Evolutionary conservation across 805 yeast species (phyloP), one percentile per base, ranked within the genome.

Genomic region (Kodamaea nitidulidarum): DNA sequence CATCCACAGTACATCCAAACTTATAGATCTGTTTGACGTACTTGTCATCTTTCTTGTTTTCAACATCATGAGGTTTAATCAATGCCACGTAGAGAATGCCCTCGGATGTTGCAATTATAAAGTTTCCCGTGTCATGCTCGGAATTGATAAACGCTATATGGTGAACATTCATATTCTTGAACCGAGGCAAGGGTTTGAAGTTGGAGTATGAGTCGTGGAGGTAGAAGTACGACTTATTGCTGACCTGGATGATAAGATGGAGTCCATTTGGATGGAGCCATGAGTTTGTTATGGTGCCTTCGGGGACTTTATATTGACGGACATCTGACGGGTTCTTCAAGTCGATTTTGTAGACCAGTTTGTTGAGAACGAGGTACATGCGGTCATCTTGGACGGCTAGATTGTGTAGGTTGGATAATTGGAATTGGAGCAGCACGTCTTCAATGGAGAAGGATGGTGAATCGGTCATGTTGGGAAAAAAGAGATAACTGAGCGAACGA

Each of bases 191-290:
- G 6, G 52, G 43, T 38, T 67, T 68, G 43, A 67, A 64, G 12
- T 48, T 50, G 3, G 48, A 45, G 42, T 65, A 65, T 0, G 56
- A 43, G 14, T 51, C 50, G 43, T 66, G 61, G 31, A 67, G 47
- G 40, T 65, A 63, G 46, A 48, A 65, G 42, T 61, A 55, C 6
- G 37, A 44, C 4, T 48, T 40, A 12, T 45, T 30, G 34, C 53
- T 55, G 7, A 56, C 40, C 37, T 63, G 69, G 9, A 57, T 41
- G 11, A 67, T 44, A 34, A 68, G 54, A 39, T 61, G 67, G 3
- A 36, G 34, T 2, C 73, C 74, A 38, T 54, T 56, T 3, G 68
- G 67, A 36, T 67, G 62, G 6, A 65, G 44, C 73, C 73, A 68
- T 14, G 56, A 41, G 26, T 56, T 49, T 2, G 60, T 54, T 2